Base-by-base conservation (phyloP, 2,329 filamentous ascomycete genomes). In the Cephalotrichum gorgonifer region DNA sequence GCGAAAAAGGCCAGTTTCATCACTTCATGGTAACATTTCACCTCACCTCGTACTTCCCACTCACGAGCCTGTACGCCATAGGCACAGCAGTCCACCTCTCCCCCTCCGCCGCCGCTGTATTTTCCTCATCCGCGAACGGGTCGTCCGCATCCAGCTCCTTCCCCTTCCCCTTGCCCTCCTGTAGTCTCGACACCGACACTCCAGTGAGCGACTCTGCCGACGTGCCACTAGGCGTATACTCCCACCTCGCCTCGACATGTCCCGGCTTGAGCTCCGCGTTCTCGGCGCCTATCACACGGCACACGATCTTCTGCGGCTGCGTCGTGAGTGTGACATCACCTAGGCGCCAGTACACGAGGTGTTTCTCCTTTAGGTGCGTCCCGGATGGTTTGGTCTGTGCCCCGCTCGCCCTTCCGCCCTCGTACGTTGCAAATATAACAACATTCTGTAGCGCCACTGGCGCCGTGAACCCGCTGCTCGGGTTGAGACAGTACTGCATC, bases 401-500 rank as follows among this genome's bases (percentile, higher is more conserved):
- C 15, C 76, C 75, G 4, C 70, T 75, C 0, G 86, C 80, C 54
- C 74, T 76, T 9, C 71, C 72, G 33, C 84, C 82, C 41, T 87
- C 83, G 55, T 94, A 84, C 1, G 78, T 80, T 27, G 84, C 79
- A 15, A 88, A 74, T 25, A 94, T 72, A 6, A 85, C 75, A 23
- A 96, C 74, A 57, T 95, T 95, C 57, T 82, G 84, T 59, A 65
- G 75, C 60, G 58, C 71, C 54, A 69, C 64, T 2, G 68, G 67
- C 22, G 54, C 60, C 2, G 60, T 54, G 3, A 72, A 68, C 44
- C 68, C 71, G 54, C 62, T 88, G 1, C 73, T 69, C 1, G 88
- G 86, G 64, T 96, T 95, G 15, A 93, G 75, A 6, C 82, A 81
- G 67, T 96, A 97, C 59, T 85, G 81, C 33, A 97, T 71, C 48